Evolutionary conservation across 345 rosid genomes (phyloP), one percentile per base, ranked within the genome.

Genomic region (Rhizophora mangle): DNA sequence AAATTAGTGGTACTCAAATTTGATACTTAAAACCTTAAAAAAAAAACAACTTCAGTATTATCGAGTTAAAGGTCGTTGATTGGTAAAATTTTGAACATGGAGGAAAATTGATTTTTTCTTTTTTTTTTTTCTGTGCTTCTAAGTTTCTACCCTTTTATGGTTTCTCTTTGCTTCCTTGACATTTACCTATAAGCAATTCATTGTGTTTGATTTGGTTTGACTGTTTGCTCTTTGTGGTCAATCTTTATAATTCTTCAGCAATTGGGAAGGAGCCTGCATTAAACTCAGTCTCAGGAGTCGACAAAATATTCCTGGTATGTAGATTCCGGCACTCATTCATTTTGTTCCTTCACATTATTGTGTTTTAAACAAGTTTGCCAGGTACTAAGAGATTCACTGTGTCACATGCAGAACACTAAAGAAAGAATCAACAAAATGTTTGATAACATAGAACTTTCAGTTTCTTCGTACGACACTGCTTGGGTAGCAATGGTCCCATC

Each of bases 401-500:
- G 75, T 47, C 70, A 18, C 64, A 24, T 71, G 34, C 83, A 86
- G 90, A 36, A 72, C 36, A 75, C 83, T 20, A 87, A 75, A 77
- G 89, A 85, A 71, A 86, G 75, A 53, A 76, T 85, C 49, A 85
- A 78, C 85, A 78, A 78, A 58, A 75, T 93, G 91, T 88, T 93
- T 66, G 73, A 77, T 62, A 77, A 82, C 70, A 76, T 82, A 63
- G 89, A 88, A 62, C 84, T 89, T 29, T 85, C 94, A 22, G 80
- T 83, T 60, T 93, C 98, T 30, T 79, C 96, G 0, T 91, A 89
- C 55, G 98, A 93, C 78, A 93, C 95, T 74, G 95, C 96, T 53
- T 91, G 97, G 96, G 88, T 91, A 39, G 95, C 98, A 46, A 94
- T 91, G 98, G 80, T 85, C 55, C 96, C 92, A 57, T 87, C 90